phyloP scores from a whole-genome alignment of 345 rosid species.

The Citrus australasica region DNA sequence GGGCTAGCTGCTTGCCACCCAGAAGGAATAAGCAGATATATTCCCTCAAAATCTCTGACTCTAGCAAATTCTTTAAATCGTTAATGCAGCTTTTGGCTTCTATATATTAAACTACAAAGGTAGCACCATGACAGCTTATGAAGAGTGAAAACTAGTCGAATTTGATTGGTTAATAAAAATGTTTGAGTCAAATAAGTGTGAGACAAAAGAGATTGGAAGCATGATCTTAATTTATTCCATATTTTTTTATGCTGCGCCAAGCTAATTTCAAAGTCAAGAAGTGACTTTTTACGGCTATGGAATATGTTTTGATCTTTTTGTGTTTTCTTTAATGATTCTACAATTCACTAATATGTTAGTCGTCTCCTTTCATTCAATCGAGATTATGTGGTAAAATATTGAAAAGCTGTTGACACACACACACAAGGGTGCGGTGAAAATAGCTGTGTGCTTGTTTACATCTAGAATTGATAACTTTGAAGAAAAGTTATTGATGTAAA shows the following conservation, averaged over 20 bases:
- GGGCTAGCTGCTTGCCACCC: background rate
- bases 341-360: background rate
- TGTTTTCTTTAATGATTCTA: too few species aligned
- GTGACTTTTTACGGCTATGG: background rate
- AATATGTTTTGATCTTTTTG: background rate
- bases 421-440: too few species aligned
- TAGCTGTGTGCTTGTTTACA: too few species aligned
- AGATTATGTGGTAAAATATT: background rate
- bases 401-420: too few species aligned
- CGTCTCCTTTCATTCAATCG: too few species aligned
- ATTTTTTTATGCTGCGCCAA: background rate
- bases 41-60: background rate
- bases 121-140: background rate
- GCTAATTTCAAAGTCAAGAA: background rate
- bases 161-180: too few species aligned
- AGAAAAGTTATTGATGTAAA: too few species aligned
- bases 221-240: background rate
- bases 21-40: background rate
- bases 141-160: background rate
- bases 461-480: too few species aligned
- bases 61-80: background rate
- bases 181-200: too few species aligned
- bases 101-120: background rate
- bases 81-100: background rate
- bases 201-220: background rate